Conservation (phyloP, 257 asterid genomes). For the Ilex asprella region DNA sequence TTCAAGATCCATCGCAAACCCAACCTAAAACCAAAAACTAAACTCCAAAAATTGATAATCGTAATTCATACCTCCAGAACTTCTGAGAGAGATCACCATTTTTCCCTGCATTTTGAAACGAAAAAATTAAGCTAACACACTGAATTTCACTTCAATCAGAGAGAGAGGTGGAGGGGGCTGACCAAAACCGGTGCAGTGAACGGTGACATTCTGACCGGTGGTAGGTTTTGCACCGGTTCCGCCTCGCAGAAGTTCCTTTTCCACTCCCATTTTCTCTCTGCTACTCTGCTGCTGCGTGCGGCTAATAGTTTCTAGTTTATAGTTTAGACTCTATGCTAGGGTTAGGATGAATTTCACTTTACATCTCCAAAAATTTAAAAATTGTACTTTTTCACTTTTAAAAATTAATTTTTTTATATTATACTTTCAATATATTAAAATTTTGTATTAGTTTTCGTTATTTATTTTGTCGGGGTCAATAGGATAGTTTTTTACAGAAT, state of each 20-base stretch:
- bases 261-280: slow-evolving; percentile 59
- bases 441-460: too few species aligned
- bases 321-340: too few species aligned
- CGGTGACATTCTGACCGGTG: slow-evolving; percentile 80
- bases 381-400: too few species aligned
- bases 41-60: neutral
- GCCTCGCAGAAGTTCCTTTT: slow-evolving; percentile 57
- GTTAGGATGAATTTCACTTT: too few species aligned
- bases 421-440: too few species aligned
- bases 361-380: too few species aligned
- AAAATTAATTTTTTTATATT: too few species aligned
- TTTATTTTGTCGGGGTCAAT: too few species aligned
- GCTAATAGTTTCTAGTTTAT: too few species aligned
- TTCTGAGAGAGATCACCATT: slow-evolving; percentile 55
- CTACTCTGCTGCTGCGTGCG: too few species aligned
- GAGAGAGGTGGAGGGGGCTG: neutral
- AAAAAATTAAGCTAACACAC: too few species aligned
- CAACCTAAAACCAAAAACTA: neutral
- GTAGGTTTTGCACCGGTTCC: slow-evolving; percentile 82
- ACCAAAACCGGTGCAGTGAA: slow-evolving; percentile 98
- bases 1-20: neutral
- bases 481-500: too few species aligned
- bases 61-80: slow-evolving; percentile 73
- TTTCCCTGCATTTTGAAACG: slow-evolving; percentile 35
- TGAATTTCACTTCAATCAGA: neutral